Conservation (phyloP, 2,329 filamentous ascomycete genomes). For the Colletotrichum caudatum region DNA sequence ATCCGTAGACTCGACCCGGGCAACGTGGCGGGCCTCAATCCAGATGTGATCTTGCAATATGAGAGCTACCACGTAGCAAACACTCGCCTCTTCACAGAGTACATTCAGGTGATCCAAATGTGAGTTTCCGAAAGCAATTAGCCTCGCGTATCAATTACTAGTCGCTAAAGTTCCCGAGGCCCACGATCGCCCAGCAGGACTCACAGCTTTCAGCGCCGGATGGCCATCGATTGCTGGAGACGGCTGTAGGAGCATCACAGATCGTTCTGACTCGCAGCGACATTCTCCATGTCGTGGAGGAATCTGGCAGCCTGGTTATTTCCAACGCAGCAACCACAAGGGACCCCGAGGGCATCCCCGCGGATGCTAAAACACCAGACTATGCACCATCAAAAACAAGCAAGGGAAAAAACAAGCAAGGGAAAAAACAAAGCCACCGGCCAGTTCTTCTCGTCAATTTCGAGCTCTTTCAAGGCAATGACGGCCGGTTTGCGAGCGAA, state of each 20-base stretch:
- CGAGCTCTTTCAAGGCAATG: constrained; percentile 52
- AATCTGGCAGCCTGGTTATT: not conserved
- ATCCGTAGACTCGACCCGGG: constrained; percentile 48
- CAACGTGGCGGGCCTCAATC: constrained; percentile 45
- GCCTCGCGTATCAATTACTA: not conserved
- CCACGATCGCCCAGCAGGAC: constrained; percentile 32
- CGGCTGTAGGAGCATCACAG: constrained; percentile 37
- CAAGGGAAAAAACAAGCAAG: constrained; percentile 40
- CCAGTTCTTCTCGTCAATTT: constrained; percentile 47
- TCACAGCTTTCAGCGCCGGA: constrained; percentile 24
- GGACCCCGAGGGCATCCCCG: not conserved
- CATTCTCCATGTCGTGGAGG: constrained; percentile 5
- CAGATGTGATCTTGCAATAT: constrained; percentile 46
- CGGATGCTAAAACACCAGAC: constrained; percentile 11
- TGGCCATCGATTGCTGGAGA: constrained; percentile 27
- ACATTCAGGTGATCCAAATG: constrained; percentile 29
- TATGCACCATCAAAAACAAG: constrained; percentile 1
- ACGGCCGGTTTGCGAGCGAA: constrained; percentile 49
- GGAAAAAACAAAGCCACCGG: constrained; percentile 38
- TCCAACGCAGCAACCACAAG: not conserved
- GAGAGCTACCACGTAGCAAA: constrained; percentile 45
- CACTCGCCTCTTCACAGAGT: constrained; percentile 44
- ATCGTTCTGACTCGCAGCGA: constrained; percentile 23
- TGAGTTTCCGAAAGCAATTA: constrained; percentile 1
- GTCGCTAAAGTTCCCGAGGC: constrained; percentile 10